Conservation (phyloP, 345 rosid species). For the Cochlearia excelsa region DNA sequence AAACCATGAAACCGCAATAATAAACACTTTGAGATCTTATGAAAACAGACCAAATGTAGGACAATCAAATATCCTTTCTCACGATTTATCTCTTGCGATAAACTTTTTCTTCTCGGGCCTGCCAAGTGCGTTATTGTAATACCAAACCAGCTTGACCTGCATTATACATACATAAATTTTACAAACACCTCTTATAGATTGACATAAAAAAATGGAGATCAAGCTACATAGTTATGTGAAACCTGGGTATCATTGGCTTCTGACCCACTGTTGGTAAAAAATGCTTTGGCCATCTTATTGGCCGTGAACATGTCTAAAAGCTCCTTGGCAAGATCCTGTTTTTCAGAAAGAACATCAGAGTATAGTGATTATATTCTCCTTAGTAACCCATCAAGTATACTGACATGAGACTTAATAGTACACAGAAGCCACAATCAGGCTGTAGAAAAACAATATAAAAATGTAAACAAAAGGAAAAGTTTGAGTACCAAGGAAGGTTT, state of each 20-base stretch:
- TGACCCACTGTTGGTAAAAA: conserved; percentile 94
- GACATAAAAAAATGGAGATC: conserved; percentile 5
- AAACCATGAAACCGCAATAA: conserved; percentile 23
- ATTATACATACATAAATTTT: conserved; percentile 16
- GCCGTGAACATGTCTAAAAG: conserved; percentile 82
- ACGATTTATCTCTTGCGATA: conserved; percentile 75
- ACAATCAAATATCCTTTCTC: conserved; percentile 7
- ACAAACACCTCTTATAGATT: conserved; percentile 3
- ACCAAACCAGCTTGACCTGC: conserved; percentile 92
- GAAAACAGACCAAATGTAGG: background rate
- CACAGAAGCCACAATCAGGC: background rate
- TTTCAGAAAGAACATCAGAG: conserved; percentile 14
- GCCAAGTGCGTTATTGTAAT: conserved; percentile 85
- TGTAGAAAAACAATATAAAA: background rate
- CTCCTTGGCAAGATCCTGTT: conserved; percentile 91
- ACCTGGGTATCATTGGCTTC: conserved; percentile 99
- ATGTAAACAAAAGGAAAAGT: conserved; percentile 1
- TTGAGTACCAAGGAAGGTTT: conserved; percentile 80
- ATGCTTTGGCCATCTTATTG: conserved; percentile 76
- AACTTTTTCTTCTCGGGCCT: conserved; percentile 80
- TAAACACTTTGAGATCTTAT: conserved; percentile 16
- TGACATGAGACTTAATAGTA: background rate
- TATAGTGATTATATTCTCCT: conserved; percentile 15
- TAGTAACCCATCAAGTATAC: conserved; percentile 4
- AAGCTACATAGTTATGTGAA: conserved; percentile 5